Base-by-base conservation (phyloP, 345 rosid species). In the Gossypium ekmanianum region DNA sequence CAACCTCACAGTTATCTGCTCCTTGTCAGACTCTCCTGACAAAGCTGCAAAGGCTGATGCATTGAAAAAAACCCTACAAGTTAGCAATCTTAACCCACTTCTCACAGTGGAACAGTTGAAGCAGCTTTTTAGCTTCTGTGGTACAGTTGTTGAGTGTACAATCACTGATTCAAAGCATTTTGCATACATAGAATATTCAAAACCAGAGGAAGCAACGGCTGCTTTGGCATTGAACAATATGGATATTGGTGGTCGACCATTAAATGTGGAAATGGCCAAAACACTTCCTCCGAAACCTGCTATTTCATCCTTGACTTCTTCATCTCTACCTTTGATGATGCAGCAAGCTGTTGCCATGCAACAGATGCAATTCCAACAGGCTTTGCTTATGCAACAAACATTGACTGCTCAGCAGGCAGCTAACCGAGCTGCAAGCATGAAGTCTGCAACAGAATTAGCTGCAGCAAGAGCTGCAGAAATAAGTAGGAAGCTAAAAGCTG, bases 331-430 rank as follows among this genome's bases (percentile, higher is more conserved):
- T 73, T 83, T 94, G 88, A 89, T 94, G 93, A 92, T 94, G 98
- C 98, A 94, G 86, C 98, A 94, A 84, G 98, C 98, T 73, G 98
- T 94, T 77, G 95, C 94, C 20, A 91, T 92, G 94, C 98, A 94
- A 81, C 98, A 94, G 80, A 90, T 94, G 97, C 98, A 94, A 73
- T 94, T 92, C 81, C 98, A 94, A 61, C 98, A 94, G 84, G 94
- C 98, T 73, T 87, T 94, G 87, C 83, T 92, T 68, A 94, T 94
- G 98, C 98, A 94, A 51, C 98, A 94, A 83, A 89, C 91, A 20
- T 72, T 94, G 94, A 90, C 90, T 81, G 93, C 97, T 51, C 98
- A 94, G 81, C 98, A 94, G 88, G 98, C 97, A 75, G 98, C 98
- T 66, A 92, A 90, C 79, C 86, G 87, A 77, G 98, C 98, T 73